A percentile compares a stretch with the other conserved stretches of the same genome.
phyloP scores from a whole-genome alignment of 2,329 filamentous ascomycete genomes.

The Ascochyta clinopodiicola region DNA sequence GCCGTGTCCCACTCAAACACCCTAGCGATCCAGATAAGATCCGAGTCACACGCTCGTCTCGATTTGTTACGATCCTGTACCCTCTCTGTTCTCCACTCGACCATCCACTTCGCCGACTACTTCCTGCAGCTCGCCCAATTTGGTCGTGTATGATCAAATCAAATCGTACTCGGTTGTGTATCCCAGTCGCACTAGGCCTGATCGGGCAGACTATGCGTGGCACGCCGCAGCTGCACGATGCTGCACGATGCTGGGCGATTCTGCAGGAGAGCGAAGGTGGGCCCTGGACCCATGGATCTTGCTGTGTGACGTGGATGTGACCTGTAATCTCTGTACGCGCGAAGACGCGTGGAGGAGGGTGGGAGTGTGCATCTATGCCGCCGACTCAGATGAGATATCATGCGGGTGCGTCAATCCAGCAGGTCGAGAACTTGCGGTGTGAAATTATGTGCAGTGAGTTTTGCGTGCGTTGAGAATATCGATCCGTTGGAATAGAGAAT shows the following conservation, averaged over 20 bases:
- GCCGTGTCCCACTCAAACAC: neutral
- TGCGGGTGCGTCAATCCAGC: neutral
- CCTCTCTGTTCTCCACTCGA: neutral
- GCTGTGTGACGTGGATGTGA: conserved; percentile 7
- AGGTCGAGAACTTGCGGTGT: neutral
- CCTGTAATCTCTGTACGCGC: conserved; percentile 18
- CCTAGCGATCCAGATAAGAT: conserved; percentile 9
- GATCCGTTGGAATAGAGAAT: neutral
- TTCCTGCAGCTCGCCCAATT: conserved; percentile 13
- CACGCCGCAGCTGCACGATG: conserved; percentile 13
- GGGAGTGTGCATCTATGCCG: neutral
- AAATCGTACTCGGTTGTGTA: conserved; percentile 8
- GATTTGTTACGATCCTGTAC: conserved; percentile 8
- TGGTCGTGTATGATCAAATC: conserved; percentile 11
- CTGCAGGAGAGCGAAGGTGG: conserved; percentile 1
- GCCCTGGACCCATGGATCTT: conserved; percentile 12
- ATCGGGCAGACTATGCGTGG: neutral
- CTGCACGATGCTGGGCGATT: conserved; percentile 18
- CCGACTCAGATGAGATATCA: conserved; percentile 1
- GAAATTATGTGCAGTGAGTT: neutral
- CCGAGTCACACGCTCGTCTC: neutral
- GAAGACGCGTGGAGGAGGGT: neutral
- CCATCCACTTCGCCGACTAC: conserved; percentile 11
- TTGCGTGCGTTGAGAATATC: neutral
- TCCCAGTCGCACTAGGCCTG: neutral